Base-by-base conservation (phyloP, 768 basidiomycete genomes). In the Lactarius trivialis region DNA sequence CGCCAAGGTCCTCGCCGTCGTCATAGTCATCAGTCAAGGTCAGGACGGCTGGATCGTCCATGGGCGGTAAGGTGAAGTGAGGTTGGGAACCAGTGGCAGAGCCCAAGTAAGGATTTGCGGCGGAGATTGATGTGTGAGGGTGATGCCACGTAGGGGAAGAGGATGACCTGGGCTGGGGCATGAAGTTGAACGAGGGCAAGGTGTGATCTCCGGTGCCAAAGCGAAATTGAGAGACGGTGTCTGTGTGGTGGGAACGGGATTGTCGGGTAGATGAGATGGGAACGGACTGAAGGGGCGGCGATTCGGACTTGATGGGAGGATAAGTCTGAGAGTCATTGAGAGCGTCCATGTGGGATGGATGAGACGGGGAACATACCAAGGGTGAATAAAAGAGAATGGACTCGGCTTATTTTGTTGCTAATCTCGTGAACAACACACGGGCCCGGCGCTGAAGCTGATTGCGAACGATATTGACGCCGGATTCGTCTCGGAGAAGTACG, bases 11-110 rank as follows among this genome's bases (percentile, higher is more conserved):
- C 53, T 81, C 76, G 19, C 75, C 72, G 64, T 86, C 84, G 60
- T 85, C 86, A 70, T 85, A 86, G 26, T 85, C 86, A 67, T 86
- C 85, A 41, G 74, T 75, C 70, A 83, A 83, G 24, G 81, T 74
- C 69, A 81, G 70, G 63, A 72, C 68, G 56, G 70, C 39, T 65
- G 39, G 54, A 68, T 68, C 68, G 32, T 57, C 36, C 67, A 37
- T 26, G 28, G 58, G 6, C 54, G 70, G 30, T 58, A 54, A 49
- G 17, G 32, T 28, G 33, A 65, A 60, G 45, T 59, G 62, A 28
- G 65, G 36, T 21, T 63, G 61, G 3, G 64, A 65, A 28, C 2
- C 15, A 24, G 54, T 21, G 5, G 52, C 21, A 19, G 58, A 21
- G 21, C 19, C 33, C 32, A 43, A 57, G 52, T 60, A 60, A 6